Percentiles rank a stretch among this genome's conserved stretches.
Evolutionary conservation across 129 eudicot species (phyloP).

Genomic region (Heracleum sosnowskyi): DNA sequence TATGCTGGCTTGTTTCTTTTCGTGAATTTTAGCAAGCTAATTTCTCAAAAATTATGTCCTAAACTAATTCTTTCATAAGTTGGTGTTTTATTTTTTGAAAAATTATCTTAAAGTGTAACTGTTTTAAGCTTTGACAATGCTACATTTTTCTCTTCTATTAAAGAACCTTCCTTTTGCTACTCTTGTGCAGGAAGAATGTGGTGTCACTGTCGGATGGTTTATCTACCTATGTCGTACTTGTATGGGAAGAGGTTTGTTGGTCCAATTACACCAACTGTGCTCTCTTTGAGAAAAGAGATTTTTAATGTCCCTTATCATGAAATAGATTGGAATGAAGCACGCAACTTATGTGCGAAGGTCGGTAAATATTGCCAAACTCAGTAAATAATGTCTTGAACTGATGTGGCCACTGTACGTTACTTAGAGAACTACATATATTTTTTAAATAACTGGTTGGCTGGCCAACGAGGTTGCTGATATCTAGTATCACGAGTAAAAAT

Average conservation of each 20-base stretch:
- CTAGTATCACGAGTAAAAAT: background rate
- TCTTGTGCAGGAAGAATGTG: conserved; percentile 80
- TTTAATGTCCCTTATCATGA: conserved; percentile 76
- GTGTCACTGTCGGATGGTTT: conserved; percentile 99
- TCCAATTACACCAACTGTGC: conserved; percentile 69
- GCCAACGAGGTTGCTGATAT: background rate
- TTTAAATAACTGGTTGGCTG: background rate
- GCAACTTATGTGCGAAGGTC: conserved; percentile 92
- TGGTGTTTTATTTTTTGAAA: background rate
- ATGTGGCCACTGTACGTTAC: background rate
- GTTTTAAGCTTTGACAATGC: background rate
- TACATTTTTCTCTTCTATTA: background rate
- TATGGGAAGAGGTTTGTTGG: conserved; percentile 95
- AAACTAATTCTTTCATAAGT: background rate
- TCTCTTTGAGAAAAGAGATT: conserved; percentile 77
- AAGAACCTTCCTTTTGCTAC: background rate
- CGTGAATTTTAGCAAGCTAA: background rate
- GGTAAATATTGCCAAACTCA: conserved; percentile 7
- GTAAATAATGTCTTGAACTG: background rate
- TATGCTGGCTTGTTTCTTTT: background rate
- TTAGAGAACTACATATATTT: background rate
- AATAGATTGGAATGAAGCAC: conserved; percentile 81
- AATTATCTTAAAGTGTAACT: background rate
- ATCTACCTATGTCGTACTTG: conserved; percentile 88
- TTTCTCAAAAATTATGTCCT: background rate